Evolutionary conservation across 306 rosid species (phyloP), one percentile per base, ranked within the genome.

Genomic region (Cucurbita ficifolia): DNA sequence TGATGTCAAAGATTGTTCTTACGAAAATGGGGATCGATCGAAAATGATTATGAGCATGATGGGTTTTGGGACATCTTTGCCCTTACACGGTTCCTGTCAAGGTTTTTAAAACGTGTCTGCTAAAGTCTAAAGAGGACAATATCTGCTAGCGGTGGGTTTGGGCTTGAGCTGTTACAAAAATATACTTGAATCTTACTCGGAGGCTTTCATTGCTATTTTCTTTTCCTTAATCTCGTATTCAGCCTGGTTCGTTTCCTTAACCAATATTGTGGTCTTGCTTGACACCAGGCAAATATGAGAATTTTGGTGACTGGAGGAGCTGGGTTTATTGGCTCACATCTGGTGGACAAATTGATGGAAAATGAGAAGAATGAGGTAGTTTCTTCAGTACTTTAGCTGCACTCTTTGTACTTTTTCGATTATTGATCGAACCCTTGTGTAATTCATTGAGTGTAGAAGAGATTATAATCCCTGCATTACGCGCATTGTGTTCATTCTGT

Each of bases 321-420:
- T 82, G 98, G 98, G 73, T 93, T 93, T 85, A 93, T 93, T 38
- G 98, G 98, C 43, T 93, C 98, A 79, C 98, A 93, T 85, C 91
- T 93, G 19, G 97, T 93, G 0, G 98, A 93, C 80, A 90, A 86
- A 79, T 81, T 93, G 88, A 93, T 93, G 97, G 94, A 90, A 88
- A 87, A 87, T 82, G 96, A 93, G 76, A 93, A 90, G 76, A 90
- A 90, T 72, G 98, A 93, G 96, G 98, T 90, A 75, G 21, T 59
- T 76, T 54, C 68, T 78, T 57, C 56, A 17, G 40, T 59, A 48
- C 43, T 69, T 69, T 11, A 45, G 54, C 54, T 45, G 73, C 54
- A 11, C 0, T 65, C n/a, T 45, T 19, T 45, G 55, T 45, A 24
- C 55, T 22, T 67, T 67, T 21, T 38, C 54, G 1, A 67, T 43